Conservation (phyloP, 768 basidiomycete species). For the Kwoniella sp. region DNA sequence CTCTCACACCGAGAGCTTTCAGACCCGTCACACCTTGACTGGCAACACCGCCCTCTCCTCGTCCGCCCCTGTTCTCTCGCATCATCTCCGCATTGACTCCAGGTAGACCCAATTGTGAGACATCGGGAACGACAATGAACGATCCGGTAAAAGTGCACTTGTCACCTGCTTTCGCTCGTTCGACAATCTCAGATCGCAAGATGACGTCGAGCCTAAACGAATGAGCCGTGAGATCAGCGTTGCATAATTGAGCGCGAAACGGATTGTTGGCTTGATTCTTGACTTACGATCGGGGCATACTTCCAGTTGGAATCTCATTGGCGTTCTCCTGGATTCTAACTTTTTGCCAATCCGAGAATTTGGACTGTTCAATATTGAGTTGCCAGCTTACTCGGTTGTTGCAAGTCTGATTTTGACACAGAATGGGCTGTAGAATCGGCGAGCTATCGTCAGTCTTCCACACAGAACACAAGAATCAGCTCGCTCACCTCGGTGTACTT, state of each 20-base stretch:
- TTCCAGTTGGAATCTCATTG: slow-evolving; percentile 96
- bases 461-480: too few relatives aligned
- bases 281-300: slow-evolving; percentile 77
- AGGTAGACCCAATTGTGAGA: slow-evolving; percentile 89
- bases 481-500: slow-evolving; percentile 88
- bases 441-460: too few relatives aligned
- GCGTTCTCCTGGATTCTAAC: slow-evolving; percentile 98
- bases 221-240: background rate
- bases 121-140: slow-evolving; percentile 98
- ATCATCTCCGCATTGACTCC: slow-evolving; percentile 92
- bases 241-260: too few relatives aligned
- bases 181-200: slow-evolving; percentile 90
- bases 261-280: background rate
- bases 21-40: slow-evolving; percentile 82
- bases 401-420: slow-evolving; percentile 93
- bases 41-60: slow-evolving; percentile 62
- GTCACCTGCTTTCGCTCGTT: slow-evolving; percentile 98
- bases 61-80: slow-evolving; percentile 72
- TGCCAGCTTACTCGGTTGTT: slow-evolving; percentile 89
- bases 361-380: slow-evolving; percentile 90
- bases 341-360: slow-evolving; percentile 99
- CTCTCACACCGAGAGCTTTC: slow-evolving; percentile 90
- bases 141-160: slow-evolving; percentile 97
- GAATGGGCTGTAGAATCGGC: slow-evolving; percentile 65
- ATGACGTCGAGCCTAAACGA: slow-evolving; percentile 81